Evolutionary conservation across 176 grass and related monocot species (phyloP).

Genomic region (Zizania latifolia): DNA sequence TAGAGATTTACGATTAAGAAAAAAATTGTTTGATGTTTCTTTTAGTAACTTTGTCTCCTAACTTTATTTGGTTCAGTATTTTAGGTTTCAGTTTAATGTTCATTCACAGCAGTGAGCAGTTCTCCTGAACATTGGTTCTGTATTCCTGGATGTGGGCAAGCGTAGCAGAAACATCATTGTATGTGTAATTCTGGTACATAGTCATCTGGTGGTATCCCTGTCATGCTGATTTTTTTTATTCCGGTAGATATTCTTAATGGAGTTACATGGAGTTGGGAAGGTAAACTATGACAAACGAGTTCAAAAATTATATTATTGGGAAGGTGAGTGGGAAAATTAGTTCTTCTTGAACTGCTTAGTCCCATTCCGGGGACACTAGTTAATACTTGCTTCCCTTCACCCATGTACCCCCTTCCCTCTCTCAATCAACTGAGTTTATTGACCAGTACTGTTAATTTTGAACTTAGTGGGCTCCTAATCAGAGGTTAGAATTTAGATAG

Average conservation of each 20-base stretch:
- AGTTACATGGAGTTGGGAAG: neutral
- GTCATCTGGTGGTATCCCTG: neutral
- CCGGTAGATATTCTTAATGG: neutral
- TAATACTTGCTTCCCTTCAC: neutral
- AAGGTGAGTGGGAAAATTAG: neutral
- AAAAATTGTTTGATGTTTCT: neutral
- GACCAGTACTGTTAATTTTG: neutral
- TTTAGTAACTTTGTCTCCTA: neutral
- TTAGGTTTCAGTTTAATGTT: neutral
- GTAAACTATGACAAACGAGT: neutral
- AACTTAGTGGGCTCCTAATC: neutral
- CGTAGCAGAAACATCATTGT: neutral
- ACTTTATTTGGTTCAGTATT: neutral
- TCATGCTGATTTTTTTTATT: neutral
- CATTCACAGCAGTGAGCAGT: neutral
- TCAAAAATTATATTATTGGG: neutral
- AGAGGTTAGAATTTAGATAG: neutral
- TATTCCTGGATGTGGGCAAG: neutral
- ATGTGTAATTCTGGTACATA: neutral
- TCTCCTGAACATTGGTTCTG: neutral
- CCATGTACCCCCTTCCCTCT: neutral
- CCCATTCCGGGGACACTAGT: neutral
- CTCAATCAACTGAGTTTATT: neutral
- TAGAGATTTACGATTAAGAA: too few species aligned
- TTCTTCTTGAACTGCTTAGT: neutral